phyloP scores from a whole-genome alignment of 306 rosid species.

The Sicyos edulis region DNA sequence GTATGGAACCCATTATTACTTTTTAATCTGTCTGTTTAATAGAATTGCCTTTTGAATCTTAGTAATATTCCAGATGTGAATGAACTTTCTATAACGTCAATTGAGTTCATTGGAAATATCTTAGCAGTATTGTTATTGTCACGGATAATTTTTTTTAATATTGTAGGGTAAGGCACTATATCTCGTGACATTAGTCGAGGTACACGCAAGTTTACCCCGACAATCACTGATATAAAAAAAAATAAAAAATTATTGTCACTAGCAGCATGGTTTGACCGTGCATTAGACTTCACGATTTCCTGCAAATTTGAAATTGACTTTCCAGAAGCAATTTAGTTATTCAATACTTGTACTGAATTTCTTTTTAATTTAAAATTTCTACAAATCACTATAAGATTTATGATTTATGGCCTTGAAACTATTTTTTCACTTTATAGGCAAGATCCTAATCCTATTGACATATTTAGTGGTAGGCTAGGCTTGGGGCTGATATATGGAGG shows the following conservation, averaged over 20 bases:
- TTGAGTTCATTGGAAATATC: neutral
- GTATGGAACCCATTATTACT: no score
- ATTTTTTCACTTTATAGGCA: neutral
- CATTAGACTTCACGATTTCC: neutral
- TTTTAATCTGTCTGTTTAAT: no score
- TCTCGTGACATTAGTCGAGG: no score
- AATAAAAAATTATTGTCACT: no score
- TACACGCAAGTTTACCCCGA: no score
- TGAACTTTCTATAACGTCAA: no score
- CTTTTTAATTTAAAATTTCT: neutral
- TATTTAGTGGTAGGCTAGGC: neutral
- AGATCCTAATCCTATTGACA: neutral
- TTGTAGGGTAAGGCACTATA: no score
- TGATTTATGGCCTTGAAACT: neutral
- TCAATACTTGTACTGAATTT: neutral
- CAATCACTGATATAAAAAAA: no score
- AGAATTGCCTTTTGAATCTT: no score
- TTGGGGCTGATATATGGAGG: neutral
- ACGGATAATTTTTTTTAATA: no score
- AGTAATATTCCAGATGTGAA: no score
- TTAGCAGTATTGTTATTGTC: neutral
- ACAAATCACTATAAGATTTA: neutral
- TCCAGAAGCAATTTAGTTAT: neutral
- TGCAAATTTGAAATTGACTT: neutral
- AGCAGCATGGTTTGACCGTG: neutral